Conservation (phyloP, 306 rosid species). For the Luffa acutangula region DNA sequence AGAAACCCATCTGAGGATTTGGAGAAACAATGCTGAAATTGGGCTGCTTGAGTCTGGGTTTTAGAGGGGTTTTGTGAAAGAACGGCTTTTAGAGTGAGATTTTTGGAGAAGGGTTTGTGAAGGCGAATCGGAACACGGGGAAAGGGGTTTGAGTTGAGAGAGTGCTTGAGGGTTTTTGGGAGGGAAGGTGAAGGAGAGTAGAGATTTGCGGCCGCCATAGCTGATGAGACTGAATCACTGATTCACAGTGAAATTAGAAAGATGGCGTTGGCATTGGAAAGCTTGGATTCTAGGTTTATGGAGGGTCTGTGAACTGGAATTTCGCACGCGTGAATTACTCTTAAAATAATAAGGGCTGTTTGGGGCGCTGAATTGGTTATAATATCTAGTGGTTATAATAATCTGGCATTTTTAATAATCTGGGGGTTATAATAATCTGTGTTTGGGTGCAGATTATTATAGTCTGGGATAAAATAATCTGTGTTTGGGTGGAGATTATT, state of each 20-base stretch:
- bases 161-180: conserved; percentile 24
- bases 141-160: conserved; percentile 27
- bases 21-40: conserved; percentile 61
- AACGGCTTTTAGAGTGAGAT: conserved; percentile 37
- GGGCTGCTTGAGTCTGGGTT: conserved; percentile 16
- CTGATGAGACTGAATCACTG: not conserved
- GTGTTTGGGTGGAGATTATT: too few species aligned
- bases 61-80: conserved; percentile 45
- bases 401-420: too few species aligned
- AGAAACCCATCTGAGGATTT: conserved; percentile 79
- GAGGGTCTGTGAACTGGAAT: not conserved
- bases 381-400: too few species aligned
- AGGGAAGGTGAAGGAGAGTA: conserved; percentile 29
- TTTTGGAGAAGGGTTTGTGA: conserved; percentile 21
- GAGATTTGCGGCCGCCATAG: conserved; percentile 50
- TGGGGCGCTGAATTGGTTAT: too few species aligned
- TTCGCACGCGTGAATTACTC: not conserved
- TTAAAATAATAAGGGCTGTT: too few species aligned
- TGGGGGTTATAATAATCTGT: too few species aligned
- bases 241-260: not conserved
- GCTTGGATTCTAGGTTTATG: conserved; percentile 3
- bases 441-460: too few species aligned
- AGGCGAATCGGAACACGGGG: not conserved
- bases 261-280: not conserved
- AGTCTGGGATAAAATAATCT: too few species aligned